phyloP scores from a whole-genome alignment of 2,329 filamentous ascomycete genomes.

The Trichoderma semiorbis region DNA sequence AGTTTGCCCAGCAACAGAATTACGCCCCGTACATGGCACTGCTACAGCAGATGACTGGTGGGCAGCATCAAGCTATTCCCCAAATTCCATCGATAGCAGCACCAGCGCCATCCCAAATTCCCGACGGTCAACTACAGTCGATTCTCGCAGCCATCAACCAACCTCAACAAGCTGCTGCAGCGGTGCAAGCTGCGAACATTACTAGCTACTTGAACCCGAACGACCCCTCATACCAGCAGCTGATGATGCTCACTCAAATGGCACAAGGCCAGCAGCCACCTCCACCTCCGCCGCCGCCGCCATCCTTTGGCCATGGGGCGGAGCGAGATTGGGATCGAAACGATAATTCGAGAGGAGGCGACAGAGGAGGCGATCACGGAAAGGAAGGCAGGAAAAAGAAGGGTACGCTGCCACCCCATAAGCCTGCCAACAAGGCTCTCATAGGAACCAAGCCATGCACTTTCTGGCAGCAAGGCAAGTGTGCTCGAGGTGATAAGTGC shows the following conservation, averaged over 20 bases:
- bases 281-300: slow-evolving; percentile 23
- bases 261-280: slow-evolving; percentile 33
- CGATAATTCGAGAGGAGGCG: slow-evolving; percentile 29
- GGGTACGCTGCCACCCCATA: slow-evolving; percentile 39
- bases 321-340: slow-evolving; percentile 36
- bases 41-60: slow-evolving; percentile 39
- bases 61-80: slow-evolving; percentile 28
- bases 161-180: slow-evolving; percentile 25
- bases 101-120: slow-evolving; percentile 24
- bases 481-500: slow-evolving; percentile 69
- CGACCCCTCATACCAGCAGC: slow-evolving; percentile 40
- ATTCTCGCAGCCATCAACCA: slow-evolving; percentile 43
- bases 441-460: slow-evolving; percentile 66
- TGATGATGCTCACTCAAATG: slow-evolving; percentile 38
- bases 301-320: slow-evolving; percentile 27
- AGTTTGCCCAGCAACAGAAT: slow-evolving; percentile 28
- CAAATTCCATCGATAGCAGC: slow-evolving; percentile 19
- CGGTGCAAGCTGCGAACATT: slow-evolving; percentile 22
- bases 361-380: slow-evolving; percentile 27
- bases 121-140: slow-evolving; percentile 41
- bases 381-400: slow-evolving; percentile 42
- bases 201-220: slow-evolving; percentile 34
- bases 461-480: slow-evolving; percentile 69
- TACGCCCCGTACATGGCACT: slow-evolving; percentile 43
- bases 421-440: slow-evolving; percentile 51